Conservation (phyloP, 2,329 filamentous ascomycete species). For the Elsinoe ampelina region DNA sequence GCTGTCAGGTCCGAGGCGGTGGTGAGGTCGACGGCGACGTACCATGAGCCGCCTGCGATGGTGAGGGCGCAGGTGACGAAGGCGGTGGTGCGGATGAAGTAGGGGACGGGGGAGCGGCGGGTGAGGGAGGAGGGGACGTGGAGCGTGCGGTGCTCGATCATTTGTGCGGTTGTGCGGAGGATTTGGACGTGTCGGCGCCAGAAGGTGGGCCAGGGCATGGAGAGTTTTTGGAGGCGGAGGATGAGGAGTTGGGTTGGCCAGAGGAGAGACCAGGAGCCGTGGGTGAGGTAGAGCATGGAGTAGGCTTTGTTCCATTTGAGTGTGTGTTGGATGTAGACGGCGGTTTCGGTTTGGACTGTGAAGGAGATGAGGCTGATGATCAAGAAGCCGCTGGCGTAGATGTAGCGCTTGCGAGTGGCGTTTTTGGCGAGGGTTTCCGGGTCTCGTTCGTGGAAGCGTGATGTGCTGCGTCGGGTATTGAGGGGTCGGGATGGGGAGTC, state of each 20-base stretch:
- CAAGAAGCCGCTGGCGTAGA: conserved; percentile 77
- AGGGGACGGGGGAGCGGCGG: conserved; percentile 51
- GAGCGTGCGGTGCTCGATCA: conserved; percentile 74
- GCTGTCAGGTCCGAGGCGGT: conserved; percentile 89
- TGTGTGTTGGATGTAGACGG: conserved; percentile 86
- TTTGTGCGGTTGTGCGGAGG: conserved; percentile 60
- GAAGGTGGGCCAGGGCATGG: conserved; percentile 72
- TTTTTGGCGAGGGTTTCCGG: conserved; percentile 54
- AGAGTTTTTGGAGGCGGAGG: conserved; percentile 68
- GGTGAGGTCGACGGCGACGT: conserved; percentile 86
- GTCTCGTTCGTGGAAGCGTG: conserved; percentile 59
- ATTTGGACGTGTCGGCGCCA: conserved; percentile 65
- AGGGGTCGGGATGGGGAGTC: conserved; percentile 33
- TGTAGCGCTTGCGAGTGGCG: conserved; percentile 72
- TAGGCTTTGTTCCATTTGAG: conserved; percentile 97
- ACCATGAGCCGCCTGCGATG: conserved; percentile 87
- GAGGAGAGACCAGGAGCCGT: conserved; percentile 83
- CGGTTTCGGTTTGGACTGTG: conserved; percentile 89
- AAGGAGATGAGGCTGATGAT: conserved; percentile 77
- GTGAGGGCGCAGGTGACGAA: conserved; percentile 80
- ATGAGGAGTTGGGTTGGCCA: conserved; percentile 80
- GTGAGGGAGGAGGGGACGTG: conserved; percentile 46
- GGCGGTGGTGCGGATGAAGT: conserved; percentile 70
- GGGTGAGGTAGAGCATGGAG: conserved; percentile 94
- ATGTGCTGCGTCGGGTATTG: conserved; percentile 52